phyloP scores from a whole-genome alignment of 192 early-diverging fungal species.

The Gonapodya prolifera region DNA sequence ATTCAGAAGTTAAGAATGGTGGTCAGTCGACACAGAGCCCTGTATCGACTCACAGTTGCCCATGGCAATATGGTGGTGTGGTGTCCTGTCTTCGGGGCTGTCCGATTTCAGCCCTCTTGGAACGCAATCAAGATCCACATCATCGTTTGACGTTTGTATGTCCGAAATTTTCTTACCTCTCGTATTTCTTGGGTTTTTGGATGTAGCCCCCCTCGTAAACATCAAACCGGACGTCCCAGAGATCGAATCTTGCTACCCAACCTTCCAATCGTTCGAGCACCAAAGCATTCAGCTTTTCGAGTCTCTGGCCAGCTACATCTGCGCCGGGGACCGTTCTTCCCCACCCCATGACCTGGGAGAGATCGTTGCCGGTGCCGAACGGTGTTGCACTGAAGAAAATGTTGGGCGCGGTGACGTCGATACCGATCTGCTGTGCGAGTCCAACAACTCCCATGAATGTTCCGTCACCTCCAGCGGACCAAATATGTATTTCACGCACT shows the following conservation, averaged over 20 bases:
- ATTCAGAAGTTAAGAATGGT: neutral
- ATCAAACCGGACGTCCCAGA: constrained; percentile 50
- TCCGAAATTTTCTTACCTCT: neutral
- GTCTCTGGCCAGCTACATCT: constrained; percentile 41
- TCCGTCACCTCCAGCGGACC: constrained; percentile 67
- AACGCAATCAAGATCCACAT: neutral
- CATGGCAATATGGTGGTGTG: constrained; percentile 41
- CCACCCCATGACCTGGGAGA: constrained; percentile 46
- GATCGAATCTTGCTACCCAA: constrained; percentile 49
- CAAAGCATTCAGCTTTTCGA: constrained; percentile 37
- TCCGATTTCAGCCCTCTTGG: neutral
- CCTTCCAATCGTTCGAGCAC: constrained; percentile 46
- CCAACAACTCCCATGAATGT: constrained; percentile 56
- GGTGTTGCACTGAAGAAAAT: constrained; percentile 60
- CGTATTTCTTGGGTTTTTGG: constrained; percentile 41
- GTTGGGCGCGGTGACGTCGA: constrained; percentile 42
- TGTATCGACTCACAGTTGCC: constrained; percentile 27
- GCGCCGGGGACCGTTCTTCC: constrained; percentile 47
- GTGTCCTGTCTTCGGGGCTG: constrained; percentile 22
- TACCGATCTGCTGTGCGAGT: constrained; percentile 30
- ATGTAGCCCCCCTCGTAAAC: constrained; percentile 49
- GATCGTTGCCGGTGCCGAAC: constrained; percentile 37
- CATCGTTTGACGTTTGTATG: too few species aligned
- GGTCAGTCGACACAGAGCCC: neutral
- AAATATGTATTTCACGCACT: constrained; percentile 47